Conservation (phyloP, 2,329 filamentous ascomycete genomes). For the Colletotrichum eremochloae region DNA sequence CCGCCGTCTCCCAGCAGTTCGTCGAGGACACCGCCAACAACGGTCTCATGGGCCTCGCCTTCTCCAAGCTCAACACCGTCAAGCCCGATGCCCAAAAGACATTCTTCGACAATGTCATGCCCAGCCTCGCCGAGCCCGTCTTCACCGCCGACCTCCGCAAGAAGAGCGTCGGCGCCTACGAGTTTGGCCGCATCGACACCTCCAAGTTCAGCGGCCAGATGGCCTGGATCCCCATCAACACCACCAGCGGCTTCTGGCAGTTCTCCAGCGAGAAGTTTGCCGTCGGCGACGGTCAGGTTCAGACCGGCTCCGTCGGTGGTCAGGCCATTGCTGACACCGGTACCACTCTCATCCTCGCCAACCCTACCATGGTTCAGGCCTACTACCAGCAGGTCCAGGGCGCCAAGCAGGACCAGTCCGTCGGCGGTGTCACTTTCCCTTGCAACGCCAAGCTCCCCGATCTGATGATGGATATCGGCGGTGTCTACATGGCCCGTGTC, state of each 20-base stretch:
- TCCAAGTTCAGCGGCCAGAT: conserved; percentile 74
- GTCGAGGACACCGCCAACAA: conserved; percentile 70
- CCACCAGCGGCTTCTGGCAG: conserved; percentile 77
- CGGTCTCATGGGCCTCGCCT: conserved; percentile 79
- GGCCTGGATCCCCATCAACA: conserved; percentile 72
- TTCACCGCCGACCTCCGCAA: conserved; percentile 79
- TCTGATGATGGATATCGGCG: conserved; percentile 68
- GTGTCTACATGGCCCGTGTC: conserved; percentile 67
- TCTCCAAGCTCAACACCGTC: conserved; percentile 74
- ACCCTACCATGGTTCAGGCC: conserved; percentile 61
- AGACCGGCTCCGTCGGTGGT: conserved; percentile 53
- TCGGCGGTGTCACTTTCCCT: conserved; percentile 62
- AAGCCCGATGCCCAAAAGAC: conserved; percentile 74
- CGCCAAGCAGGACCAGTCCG: conserved; percentile 54
- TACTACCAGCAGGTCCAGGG: conserved; percentile 64
- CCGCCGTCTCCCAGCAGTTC: conserved; percentile 69
- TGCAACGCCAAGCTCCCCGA: conserved; percentile 62
- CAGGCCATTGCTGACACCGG: conserved; percentile 70
- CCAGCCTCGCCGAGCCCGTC: conserved; percentile 72
- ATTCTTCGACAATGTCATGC: conserved; percentile 79
- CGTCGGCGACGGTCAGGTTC: conserved; percentile 59
- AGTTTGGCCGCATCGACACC: conserved; percentile 79
- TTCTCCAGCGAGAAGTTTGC: conserved; percentile 70
- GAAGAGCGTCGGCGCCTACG: conserved; percentile 73
- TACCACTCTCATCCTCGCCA: conserved; percentile 73